These are phyloP conservation scores for Austroboletus niveus DNA, from an alignment of 1,284 basidiomycete species.

Conservation along the genomic window DNA sequence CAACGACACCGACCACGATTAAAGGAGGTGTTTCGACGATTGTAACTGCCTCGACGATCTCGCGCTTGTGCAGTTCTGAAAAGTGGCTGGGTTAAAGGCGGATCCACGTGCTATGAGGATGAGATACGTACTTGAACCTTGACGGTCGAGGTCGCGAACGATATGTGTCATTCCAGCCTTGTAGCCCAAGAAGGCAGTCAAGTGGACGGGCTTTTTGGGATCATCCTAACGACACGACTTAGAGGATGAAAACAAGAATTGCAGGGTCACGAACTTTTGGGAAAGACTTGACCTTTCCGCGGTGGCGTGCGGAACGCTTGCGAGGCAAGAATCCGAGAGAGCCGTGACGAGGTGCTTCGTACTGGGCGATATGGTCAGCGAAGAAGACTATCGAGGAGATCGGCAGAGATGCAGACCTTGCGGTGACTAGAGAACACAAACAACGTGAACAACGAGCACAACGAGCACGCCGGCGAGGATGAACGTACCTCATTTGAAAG, in stretches of 20 bases:
- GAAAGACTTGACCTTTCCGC: constrained; percentile 98
- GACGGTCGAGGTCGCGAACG: constrained; percentile 98
- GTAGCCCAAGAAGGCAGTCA: constrained; percentile 99
- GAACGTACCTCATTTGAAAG: constrained; percentile 30
- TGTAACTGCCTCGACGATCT: constrained; percentile 98
- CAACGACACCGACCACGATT: constrained; percentile 97
- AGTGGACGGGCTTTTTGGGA: constrained; percentile 98
- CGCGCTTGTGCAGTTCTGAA: constrained; percentile 98
- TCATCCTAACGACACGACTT: constrained; percentile 72
- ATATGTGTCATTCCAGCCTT: constrained; percentile 99
- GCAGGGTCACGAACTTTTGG: constrained; percentile 66
- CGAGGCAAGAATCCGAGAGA: constrained; percentile 92
- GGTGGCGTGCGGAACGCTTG: constrained; percentile 94
- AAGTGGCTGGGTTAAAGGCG: neutral
- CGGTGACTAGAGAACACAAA: constrained; percentile 47
- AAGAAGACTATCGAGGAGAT: constrained; percentile 7
- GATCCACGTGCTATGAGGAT: constrained; percentile 18
- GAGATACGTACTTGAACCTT: constrained; percentile 86
- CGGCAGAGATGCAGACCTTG: constrained; percentile 46
- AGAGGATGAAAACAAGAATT: neutral
- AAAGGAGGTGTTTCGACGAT: constrained; percentile 97
- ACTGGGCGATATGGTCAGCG: constrained; percentile 47
- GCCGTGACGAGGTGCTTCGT: constrained; percentile 93
- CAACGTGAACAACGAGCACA: constrained; percentile 11
- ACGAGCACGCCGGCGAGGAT: neutral